phyloP scores from a whole-genome alignment of 805 yeast species.

The Wickerhamomyces strasburgensis region DNA sequence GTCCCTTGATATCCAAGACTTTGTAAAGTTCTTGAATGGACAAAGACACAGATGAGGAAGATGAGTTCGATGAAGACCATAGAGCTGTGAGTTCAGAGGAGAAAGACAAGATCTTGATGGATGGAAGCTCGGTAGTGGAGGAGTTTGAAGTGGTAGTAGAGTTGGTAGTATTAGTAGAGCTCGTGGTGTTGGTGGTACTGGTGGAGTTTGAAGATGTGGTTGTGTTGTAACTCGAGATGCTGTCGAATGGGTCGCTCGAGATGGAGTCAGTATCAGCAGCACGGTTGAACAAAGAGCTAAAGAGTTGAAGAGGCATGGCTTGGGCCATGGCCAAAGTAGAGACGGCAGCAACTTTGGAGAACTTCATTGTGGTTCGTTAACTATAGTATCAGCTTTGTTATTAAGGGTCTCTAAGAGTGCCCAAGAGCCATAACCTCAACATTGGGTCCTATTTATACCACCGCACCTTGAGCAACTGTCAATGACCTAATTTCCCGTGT shows the following conservation, averaged over 20 bases:
- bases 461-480: too few relatives aligned
- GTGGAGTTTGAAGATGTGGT: slow-evolving; percentile 3
- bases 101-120: slow-evolving; percentile 12
- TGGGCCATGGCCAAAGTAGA: neutral
- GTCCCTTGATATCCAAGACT: slow-evolving; percentile 2
- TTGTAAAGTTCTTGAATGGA: slow-evolving; percentile 1
- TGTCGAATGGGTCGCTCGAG: neutral
- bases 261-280: neutral
- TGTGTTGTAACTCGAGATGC: neutral
- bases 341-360: neutral
- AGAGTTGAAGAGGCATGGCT: slow-evolving; percentile 1
- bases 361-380: neutral
- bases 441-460: too few relatives aligned
- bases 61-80: slow-evolving; percentile 4
- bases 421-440: too few relatives aligned
- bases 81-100: slow-evolving; percentile 13
- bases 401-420: too few relatives aligned
- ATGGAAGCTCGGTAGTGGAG: neutral
- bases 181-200: slow-evolving; percentile 9
- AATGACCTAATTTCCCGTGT: too few relatives aligned
- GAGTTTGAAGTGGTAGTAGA: slow-evolving; percentile 1
- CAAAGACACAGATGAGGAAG: neutral
- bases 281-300: slow-evolving; percentile 1
- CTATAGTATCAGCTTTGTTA: too few relatives aligned
- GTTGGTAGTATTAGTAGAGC: too few relatives aligned